A percentile compares a stretch with the other conserved stretches of the same genome.
Conservation (phyloP, 345 rosid genomes). For the Eucalyptus sp. region DNA sequence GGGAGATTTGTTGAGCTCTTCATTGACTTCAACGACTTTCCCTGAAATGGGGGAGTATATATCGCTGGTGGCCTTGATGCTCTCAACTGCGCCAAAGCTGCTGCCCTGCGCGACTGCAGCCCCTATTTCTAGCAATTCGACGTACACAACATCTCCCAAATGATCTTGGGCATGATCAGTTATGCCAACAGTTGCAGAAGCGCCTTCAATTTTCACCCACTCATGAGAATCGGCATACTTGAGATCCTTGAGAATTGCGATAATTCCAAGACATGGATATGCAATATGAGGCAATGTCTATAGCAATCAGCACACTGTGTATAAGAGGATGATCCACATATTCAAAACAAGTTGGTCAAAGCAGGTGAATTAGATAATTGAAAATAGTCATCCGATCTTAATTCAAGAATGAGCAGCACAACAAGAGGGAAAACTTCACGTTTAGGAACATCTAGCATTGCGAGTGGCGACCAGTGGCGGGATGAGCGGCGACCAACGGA, state of each 20-base stretch:
- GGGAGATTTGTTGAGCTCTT: constrained; percentile 46
- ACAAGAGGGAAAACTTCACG: neutral
- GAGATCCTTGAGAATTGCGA: constrained; percentile 57
- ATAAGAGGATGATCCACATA: neutral
- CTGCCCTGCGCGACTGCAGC: constrained; percentile 39
- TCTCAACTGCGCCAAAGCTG: constrained; percentile 89
- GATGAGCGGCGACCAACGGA: too few relatives aligned
- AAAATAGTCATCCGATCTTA: neutral
- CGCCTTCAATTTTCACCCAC: constrained; percentile 42
- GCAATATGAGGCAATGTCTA: neutral
- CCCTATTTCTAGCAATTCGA: constrained; percentile 78
- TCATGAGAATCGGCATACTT: constrained; percentile 79
- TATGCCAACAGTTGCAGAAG: constrained; percentile 43
- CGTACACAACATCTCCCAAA: constrained; percentile 89
- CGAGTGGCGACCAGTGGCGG: too few relatives aligned
- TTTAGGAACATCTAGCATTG: too few relatives aligned
- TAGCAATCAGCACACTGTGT: neutral
- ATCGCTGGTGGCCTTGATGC: constrained; percentile 96
- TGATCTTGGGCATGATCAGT: constrained; percentile 96
- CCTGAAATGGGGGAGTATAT: constrained; percentile 82
- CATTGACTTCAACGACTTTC: constrained; percentile 61
- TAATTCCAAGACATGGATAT: neutral
- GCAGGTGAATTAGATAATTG: neutral
- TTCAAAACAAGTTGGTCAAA: neutral
- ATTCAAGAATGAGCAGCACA: neutral